Evolutionary conservation across 2,329 filamentous ascomycete species (phyloP), one percentile per base, ranked within the genome.

Genomic region (Penicillium paneum): DNA sequence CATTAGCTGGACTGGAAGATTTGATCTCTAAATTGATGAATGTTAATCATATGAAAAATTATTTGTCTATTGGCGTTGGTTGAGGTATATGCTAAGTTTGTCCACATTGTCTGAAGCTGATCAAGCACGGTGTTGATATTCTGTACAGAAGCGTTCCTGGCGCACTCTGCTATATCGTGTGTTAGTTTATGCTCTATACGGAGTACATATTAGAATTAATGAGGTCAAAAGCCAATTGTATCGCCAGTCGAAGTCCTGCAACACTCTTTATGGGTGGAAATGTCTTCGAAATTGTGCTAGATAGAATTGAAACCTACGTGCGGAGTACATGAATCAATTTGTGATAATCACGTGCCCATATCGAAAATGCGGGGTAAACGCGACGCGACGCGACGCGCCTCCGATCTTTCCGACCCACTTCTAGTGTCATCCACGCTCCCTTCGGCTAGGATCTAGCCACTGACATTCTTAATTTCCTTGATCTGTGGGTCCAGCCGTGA

Each of bases 1-100:
- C 74, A 76, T 60, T 77, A 50, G 49, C 38, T 17, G 19, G 7
- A 15, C 24, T 1, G 10, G 34, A 36, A 21, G 42, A 31, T 21
- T 40, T 21, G 11, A 1, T 48, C 29, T 36, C 31, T 5, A 5
- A 31, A 1, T 11, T 39, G 17, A n/a, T 15, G 13, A 40, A 15
- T 29, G 26, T 1, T 24, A 7, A 13, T 11, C 1, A 24, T 8
- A 12, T 19, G 3, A 10, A 15, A 19, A 8, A 40, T 32, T 17
- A 15, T 19, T 21, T 12, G 5, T 26, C 21, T 7, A 15, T 38
- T 15, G 44, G 44, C n/a, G 15, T 38, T 47, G 11, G 24, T 26
- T 5, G 29, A 19, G 19, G 13, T 24, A 21, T 24, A 6, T 6
- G n/a, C 26, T 6, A 19, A 17, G 15, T 8, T 17, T 8, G n/a